Conservation (phyloP, 2,329 filamentous ascomycete species). For the Plenodomus biglobosus region DNA sequence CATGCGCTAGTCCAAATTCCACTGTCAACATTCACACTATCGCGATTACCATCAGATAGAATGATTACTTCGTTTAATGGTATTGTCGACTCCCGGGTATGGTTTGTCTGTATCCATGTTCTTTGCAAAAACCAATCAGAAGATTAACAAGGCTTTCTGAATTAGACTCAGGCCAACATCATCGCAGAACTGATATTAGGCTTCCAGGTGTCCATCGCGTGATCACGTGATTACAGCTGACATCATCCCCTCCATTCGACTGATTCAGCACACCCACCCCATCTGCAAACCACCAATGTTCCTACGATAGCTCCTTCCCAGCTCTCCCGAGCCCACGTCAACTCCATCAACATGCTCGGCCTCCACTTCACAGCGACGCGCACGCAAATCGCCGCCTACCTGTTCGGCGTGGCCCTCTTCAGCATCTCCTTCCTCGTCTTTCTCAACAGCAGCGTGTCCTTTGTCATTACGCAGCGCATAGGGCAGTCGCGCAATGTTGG, state of each 20-base stretch:
- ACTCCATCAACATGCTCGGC: conserved; percentile 36
- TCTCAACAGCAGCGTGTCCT: conserved; percentile 80
- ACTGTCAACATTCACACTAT: too few relatives aligned
- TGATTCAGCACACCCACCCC: background rate
- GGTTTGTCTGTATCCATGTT: too few relatives aligned
- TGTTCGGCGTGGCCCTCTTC: conserved; percentile 80
- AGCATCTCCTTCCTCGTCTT: conserved; percentile 89
- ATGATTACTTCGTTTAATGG: too few relatives aligned
- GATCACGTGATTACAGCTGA: background rate
- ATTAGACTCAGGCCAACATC: too few relatives aligned
- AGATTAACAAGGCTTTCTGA: too few relatives aligned
- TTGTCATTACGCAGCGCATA: conserved; percentile 81
- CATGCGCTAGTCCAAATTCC: too few relatives aligned
- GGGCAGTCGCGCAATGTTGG: conserved; percentile 73
- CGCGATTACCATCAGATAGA: too few relatives aligned
- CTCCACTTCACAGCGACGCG: conserved; percentile 58
- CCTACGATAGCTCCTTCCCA: conserved; percentile 10
- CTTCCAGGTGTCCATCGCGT: too few relatives aligned
- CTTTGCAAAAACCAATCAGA: too few relatives aligned
- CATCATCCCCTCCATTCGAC: background rate
- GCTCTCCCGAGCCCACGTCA: conserved; percentile 32
- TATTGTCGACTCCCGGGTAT: too few relatives aligned
- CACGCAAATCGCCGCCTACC: conserved; percentile 67
- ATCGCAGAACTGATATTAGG: too few relatives aligned
- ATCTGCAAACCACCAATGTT: conserved; percentile 8